Conservation (phyloP, 2,329 filamentous ascomycete genomes). For the Aspergillus ruber region DNA sequence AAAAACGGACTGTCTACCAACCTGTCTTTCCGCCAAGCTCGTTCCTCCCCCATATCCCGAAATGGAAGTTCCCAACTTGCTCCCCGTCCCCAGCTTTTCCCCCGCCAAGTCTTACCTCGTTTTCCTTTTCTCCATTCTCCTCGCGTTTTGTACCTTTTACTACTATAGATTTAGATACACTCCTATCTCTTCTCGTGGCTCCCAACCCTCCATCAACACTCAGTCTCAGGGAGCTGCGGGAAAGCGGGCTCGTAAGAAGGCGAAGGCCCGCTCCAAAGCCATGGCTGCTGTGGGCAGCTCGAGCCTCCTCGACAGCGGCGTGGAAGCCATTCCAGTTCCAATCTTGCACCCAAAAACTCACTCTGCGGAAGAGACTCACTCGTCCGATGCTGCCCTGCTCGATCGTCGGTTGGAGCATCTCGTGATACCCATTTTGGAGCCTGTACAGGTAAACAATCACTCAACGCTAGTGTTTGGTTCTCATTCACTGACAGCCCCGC, state of each 20-base stretch:
- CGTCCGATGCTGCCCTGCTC: constrained; percentile 2
- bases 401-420: constrained; percentile 9
- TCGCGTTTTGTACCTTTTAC: background rate
- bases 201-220: background rate
- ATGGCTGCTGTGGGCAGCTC: background rate
- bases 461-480: background rate
- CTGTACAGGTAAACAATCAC: constrained; percentile 6
- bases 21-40: background rate
- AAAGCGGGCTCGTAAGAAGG: background rate
- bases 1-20: no score
- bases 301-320: constrained; percentile 10
- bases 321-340: constrained; percentile 14
- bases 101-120: background rate
- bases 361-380: background rate
- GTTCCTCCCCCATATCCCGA: constrained; percentile 7
- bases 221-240: background rate
- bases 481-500: background rate
- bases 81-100: background rate
- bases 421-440: constrained; percentile 8
- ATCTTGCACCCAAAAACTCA: constrained; percentile 5
- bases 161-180: background rate
- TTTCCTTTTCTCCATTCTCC: constrained; percentile 1
- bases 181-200: background rate
- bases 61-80: constrained; percentile 9
- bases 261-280: background rate